Evolutionary conservation across 2,329 filamentous ascomycete species (phyloP).

Genomic region (Didymella pinodella): DNA sequence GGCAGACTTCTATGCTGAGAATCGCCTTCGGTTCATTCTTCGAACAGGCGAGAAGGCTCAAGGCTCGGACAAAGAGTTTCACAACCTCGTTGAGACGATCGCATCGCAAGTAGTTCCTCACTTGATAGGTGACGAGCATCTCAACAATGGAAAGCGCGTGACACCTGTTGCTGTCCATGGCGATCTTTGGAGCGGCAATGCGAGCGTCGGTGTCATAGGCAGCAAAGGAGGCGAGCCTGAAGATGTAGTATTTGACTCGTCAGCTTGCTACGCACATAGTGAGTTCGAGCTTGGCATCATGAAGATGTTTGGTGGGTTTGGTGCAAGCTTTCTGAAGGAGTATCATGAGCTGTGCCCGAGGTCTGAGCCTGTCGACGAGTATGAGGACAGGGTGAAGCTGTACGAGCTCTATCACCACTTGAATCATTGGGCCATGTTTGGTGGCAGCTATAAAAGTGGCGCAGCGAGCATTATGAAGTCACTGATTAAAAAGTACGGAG

Average conservation of each 20-base stretch:
- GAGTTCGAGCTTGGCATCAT: slow-evolving; percentile 95
- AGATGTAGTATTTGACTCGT: slow-evolving; percentile 84
- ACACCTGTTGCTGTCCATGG: slow-evolving; percentile 86
- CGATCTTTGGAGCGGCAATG: slow-evolving; percentile 93
- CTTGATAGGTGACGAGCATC: slow-evolving; percentile 72
- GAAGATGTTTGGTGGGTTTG: slow-evolving; percentile 95
- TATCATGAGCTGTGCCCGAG: slow-evolving; percentile 80
- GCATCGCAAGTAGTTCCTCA: slow-evolving; percentile 73
- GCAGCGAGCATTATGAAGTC: slow-evolving; percentile 81
- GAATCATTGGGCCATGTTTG: slow-evolving; percentile 88
- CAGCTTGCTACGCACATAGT: slow-evolving; percentile 81
- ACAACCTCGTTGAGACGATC: slow-evolving; percentile 69
- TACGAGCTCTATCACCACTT: slow-evolving; percentile 94
- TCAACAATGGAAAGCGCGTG: slow-evolving; percentile 68
- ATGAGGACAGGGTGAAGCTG: slow-evolving; percentile 79
- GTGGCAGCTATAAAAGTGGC: slow-evolving; percentile 76
- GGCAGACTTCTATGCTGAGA: slow-evolving; percentile 85
- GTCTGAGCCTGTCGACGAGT: slow-evolving; percentile 81
- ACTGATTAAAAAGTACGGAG: slow-evolving; percentile 74
- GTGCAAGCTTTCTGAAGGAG: slow-evolving; percentile 73
- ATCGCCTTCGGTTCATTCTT: slow-evolving; percentile 73
- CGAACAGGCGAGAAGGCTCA: slow-evolving; percentile 66
- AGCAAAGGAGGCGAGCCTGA: slow-evolving; percentile 68
- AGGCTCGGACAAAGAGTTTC: slow-evolving; percentile 69
- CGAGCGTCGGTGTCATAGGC: slow-evolving; percentile 69